These are phyloP conservation scores for Skeletonema costatum DNA, from an alignment of 108 stramenopile genomes.

Conservation along the genomic window DNA sequence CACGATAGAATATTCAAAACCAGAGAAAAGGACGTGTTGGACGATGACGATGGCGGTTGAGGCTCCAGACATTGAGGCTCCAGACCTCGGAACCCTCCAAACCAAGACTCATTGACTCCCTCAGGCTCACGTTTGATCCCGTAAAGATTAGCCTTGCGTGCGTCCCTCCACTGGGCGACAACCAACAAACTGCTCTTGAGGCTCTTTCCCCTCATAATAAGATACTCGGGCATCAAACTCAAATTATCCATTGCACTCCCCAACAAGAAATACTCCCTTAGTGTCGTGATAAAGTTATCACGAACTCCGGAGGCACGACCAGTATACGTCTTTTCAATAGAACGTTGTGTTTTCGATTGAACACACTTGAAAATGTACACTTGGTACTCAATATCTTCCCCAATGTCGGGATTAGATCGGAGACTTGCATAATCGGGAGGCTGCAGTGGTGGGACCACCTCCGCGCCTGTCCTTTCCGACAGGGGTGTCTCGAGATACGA, in stretches of 20 bases:
- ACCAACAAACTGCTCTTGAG: conserved; percentile 55
- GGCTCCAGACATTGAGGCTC: background rate
- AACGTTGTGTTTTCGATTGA: conserved; percentile 38
- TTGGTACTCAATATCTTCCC: conserved; percentile 42
- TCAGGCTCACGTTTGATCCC: background rate
- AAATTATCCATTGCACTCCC: conserved; percentile 57
- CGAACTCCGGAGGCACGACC: conserved; percentile 26
- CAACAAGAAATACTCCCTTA: conserved; percentile 58
- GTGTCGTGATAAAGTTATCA: conserved; percentile 52
- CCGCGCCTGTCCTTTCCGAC: too few relatives aligned
- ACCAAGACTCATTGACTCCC: background rate
- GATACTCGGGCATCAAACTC: conserved; percentile 55
- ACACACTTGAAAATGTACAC: conserved; percentile 38
- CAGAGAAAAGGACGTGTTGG: conserved; percentile 28
- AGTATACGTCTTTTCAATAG: conserved; percentile 39
- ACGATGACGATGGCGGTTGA: conserved; percentile 1
- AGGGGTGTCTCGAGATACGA: background rate
- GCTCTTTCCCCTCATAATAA: conserved; percentile 54
- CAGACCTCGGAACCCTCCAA: conserved; percentile 17
- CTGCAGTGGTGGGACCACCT: background rate
- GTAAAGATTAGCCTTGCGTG: conserved; percentile 9
- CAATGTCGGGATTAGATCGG: conserved; percentile 18
- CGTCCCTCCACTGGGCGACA: conserved; percentile 62
- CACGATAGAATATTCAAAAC: conserved; percentile 72
- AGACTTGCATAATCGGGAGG: conserved; percentile 1